These are phyloP conservation scores for Phialophora verrucosa DNA, from an alignment of 2,329 filamentous ascomycete species.

Conservation along the genomic window DNA sequence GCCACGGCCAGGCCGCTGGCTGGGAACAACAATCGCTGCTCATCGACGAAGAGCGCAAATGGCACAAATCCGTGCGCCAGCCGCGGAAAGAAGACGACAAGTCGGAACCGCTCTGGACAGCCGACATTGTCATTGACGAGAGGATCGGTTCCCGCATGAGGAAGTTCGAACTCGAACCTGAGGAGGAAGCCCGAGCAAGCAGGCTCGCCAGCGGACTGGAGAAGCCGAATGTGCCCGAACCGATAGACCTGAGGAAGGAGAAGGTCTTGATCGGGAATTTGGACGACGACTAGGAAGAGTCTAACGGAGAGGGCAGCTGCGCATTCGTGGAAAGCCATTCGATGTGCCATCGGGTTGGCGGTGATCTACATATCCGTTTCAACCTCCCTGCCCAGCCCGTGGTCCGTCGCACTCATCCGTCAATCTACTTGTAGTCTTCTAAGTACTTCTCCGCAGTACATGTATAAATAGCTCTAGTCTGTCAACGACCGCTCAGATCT, in stretches of 20 bases:
- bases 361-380: no score
- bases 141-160: constrained; percentile 81
- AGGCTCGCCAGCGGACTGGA: constrained; percentile 68
- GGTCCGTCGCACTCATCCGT: no score
- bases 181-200: constrained; percentile 71
- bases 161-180: constrained; percentile 71
- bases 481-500: no score
- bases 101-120: constrained; percentile 75
- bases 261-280: constrained; percentile 50
- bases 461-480: no score
- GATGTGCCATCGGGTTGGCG: no score
- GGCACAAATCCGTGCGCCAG: constrained; percentile 79
- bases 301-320: not conserved
- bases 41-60: constrained; percentile 74
- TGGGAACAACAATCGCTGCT: constrained; percentile 71
- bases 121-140: constrained; percentile 74
- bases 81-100: constrained; percentile 53
- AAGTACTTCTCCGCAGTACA: no score
- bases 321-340: no score
- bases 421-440: no score
- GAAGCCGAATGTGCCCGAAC: constrained; percentile 57
- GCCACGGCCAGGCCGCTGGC: constrained; percentile 41
- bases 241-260: constrained; percentile 48
- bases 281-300: constrained; percentile 21
- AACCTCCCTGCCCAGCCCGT: no score